A percentile compares a stretch with the other conserved stretches of the same genome.
Conservation (phyloP, 768 basidiomycete species). For the Pleurotus tuoliensis region DNA sequence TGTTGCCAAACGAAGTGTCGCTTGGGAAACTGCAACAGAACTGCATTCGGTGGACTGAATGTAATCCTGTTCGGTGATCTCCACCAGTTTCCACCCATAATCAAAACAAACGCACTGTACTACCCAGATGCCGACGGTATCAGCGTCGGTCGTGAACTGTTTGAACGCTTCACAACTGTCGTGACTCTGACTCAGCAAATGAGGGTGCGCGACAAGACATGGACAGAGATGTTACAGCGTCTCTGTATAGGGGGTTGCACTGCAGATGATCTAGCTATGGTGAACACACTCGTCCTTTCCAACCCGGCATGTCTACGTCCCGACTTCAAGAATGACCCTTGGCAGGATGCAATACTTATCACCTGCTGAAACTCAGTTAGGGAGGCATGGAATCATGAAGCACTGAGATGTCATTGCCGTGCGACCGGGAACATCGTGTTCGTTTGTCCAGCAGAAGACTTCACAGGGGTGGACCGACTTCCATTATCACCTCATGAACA, state of each 20-base stretch:
- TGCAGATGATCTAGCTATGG: constrained; percentile 21
- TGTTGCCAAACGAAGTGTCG: no score
- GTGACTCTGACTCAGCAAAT: constrained; percentile 30
- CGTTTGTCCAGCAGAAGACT: constrained; percentile 22
- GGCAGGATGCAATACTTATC: constrained; percentile 13
- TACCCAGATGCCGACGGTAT: not conserved
- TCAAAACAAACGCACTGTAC: constrained; percentile 20
- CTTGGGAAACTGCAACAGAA: no score
- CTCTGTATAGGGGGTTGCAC: constrained; percentile 19
- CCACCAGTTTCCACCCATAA: constrained; percentile 29
- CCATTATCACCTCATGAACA: constrained; percentile 5
- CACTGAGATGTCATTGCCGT: constrained; percentile 17
- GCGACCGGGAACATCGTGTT: constrained; percentile 14
- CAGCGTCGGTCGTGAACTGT: constrained; percentile 17
- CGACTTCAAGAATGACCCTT: constrained; percentile 21
- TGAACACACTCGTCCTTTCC: constrained; percentile 19
- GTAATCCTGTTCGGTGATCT: constrained; percentile 29
- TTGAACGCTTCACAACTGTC: constrained; percentile 23
- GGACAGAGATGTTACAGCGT: constrained; percentile 24
- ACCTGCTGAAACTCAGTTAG: constrained; percentile 27
- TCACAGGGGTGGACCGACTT: not conserved
- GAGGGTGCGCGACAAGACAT: constrained; percentile 23
- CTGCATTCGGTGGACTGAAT: not conserved
- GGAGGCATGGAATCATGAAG: constrained; percentile 22
- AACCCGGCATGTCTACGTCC: not conserved